Conservation (phyloP, 768 basidiomycete genomes). For the Hygrophorus russula region DNA sequence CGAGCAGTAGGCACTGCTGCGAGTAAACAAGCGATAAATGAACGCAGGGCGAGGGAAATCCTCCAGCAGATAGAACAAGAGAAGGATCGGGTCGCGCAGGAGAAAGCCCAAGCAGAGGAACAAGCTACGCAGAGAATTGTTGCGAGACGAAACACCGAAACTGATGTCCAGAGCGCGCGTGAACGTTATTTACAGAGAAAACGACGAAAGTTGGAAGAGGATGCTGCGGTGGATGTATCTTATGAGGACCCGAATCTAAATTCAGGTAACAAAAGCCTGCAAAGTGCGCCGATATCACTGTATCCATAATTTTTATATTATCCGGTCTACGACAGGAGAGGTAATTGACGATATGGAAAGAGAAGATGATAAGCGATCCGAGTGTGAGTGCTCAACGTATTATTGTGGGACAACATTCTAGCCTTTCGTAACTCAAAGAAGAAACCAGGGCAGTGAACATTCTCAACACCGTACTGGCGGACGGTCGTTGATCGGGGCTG, state of each 20-base stretch:
- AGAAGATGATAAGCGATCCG: no score
- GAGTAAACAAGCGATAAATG: constrained; percentile 69
- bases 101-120: constrained; percentile 48
- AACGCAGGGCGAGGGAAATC: constrained; percentile 71
- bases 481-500: constrained; percentile 39
- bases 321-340: no score
- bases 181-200: constrained; percentile 74
- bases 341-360: no score
- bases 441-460: constrained; percentile 40
- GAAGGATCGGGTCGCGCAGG: constrained; percentile 41
- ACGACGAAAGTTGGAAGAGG: constrained; percentile 55
- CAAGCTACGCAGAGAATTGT: constrained; percentile 58
- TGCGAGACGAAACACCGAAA: constrained; percentile 64
- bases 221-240: constrained; percentile 6
- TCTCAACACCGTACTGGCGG: constrained; percentile 32
- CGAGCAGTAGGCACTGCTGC: constrained; percentile 83
- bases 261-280: neutral
- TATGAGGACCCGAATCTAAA: neutral
- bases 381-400: neutral
- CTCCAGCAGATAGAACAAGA: constrained; percentile 72
- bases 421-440: neutral
- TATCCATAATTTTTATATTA: no score
- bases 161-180: constrained; percentile 61
- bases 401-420: neutral
- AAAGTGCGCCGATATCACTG: no score